Conservation (phyloP, 2,329 filamentous ascomycete species). For the Xenoacremonium recifei region DNA sequence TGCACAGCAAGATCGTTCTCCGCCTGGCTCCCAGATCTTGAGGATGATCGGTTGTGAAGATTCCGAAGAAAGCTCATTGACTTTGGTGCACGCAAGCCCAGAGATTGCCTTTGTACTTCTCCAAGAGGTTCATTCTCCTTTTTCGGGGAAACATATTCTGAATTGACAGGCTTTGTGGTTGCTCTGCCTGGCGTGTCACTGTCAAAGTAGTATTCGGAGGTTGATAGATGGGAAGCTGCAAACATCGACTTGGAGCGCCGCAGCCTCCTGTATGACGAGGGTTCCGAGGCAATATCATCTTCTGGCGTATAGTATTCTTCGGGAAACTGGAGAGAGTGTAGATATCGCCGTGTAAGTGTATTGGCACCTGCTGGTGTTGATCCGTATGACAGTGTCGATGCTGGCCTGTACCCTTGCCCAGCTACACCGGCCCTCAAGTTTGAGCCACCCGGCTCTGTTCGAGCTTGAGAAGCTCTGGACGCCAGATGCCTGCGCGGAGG, state of each 20-base stretch:
- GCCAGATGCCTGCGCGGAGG: conserved; percentile 28
- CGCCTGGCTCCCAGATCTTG: conserved; percentile 13
- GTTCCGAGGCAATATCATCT: conserved; percentile 46
- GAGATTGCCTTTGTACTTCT: conserved; percentile 1
- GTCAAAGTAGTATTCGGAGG: conserved; percentile 11
- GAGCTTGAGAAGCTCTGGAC: conserved; percentile 27
- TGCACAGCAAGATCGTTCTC: conserved; percentile 35
- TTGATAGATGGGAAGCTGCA: conserved; percentile 26
- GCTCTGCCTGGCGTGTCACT: conserved; percentile 8
- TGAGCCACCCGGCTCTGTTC: conserved; percentile 16
- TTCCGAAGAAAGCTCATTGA: conserved; percentile 54
- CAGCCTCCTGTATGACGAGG: conserved; percentile 48
- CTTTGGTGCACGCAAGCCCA: conserved; percentile 44
- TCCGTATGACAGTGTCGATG: conserved; percentile 14
- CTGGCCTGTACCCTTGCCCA: conserved; percentile 14
- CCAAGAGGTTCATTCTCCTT: conserved; percentile 30
- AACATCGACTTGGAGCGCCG: conserved; percentile 58
- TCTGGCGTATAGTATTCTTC: conserved; percentile 47
- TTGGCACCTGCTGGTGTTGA: conserved; percentile 8
- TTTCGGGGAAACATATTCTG: conserved; percentile 9
- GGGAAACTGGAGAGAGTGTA: conserved; percentile 27
- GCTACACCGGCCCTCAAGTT: conserved; percentile 8
- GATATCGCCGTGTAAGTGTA: conserved; percentile 21
- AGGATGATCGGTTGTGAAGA: conserved; percentile 24
- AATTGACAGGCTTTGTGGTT: conserved; percentile 7